Evolutionary conservation across 2,329 filamentous ascomycete species (phyloP).

Genomic region (Colletotrichum tanaceti): DNA sequence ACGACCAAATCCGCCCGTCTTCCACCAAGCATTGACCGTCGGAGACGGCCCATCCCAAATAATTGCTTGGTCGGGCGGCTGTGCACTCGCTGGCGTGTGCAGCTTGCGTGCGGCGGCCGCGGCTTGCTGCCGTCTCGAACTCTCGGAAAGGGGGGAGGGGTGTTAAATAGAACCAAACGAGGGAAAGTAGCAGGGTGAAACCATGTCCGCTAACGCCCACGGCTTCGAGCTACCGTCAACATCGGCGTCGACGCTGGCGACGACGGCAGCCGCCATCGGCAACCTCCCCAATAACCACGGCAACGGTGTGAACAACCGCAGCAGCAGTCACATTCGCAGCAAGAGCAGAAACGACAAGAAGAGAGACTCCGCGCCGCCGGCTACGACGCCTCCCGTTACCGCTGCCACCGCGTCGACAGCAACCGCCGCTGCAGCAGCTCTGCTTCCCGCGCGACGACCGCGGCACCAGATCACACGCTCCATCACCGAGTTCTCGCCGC

Average conservation of each 20-base stretch:
- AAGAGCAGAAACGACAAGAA: conserved; percentile 9
- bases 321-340: conserved; percentile 15
- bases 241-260: conserved; percentile 25
- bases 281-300: conserved; percentile 24
- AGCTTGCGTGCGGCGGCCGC: conserved; percentile 7
- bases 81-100: conserved; percentile 3
- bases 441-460: conserved; percentile 37
- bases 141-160: conserved; percentile 1
- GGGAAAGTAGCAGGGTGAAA: conserved; percentile 27
- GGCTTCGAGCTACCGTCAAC: conserved; percentile 36
- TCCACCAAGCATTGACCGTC: conserved; percentile 27
- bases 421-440: conserved; percentile 25
- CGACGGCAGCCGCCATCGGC: conserved; percentile 21
- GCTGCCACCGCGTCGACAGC: conserved; percentile 20
- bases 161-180: neutral
- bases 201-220: conserved; percentile 31
- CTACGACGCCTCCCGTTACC: conserved; percentile 1
- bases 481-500: conserved; percentile 64
- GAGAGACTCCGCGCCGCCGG: conserved; percentile 1
- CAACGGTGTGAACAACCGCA: conserved; percentile 7
- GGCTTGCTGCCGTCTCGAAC: conserved; percentile 6
- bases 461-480: conserved; percentile 68
- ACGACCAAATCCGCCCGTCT: conserved; percentile 14
- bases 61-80: conserved; percentile 13
- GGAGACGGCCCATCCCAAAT: conserved; percentile 28